Evolutionary conservation across 2,329 filamentous ascomycete genomes (phyloP), one percentile per base, ranked within the genome.

Genomic region (Xylaria sp.): DNA sequence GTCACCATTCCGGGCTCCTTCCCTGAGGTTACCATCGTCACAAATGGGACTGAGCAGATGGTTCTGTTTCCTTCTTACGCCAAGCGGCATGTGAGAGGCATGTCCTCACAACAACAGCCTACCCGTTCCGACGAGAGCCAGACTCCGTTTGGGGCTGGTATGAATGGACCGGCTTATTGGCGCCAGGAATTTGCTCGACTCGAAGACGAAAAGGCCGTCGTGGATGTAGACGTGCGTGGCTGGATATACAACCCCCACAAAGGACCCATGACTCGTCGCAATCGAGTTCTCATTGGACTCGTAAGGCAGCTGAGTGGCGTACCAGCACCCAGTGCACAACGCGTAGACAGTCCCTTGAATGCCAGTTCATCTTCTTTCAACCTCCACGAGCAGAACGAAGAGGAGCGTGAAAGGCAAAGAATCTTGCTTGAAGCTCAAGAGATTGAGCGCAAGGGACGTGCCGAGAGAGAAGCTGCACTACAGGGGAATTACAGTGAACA

Each of bases 31-130:
- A 84, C 88, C n/a, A 89, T 96, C 61, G 84, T 89, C 13, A 83
- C 86, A 9, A 87, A 86, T 62, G 92, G 91, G 10, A 84, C 91
- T 61, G 92, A 97, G 72, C 91, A 97, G 76, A 91, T 99, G 86
- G 85, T 99, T 8, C 73, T 99, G 23, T 99, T 99, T 67, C 94
- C 94, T 0, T 97, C 91, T 56, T 99, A 99, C 72, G 91, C 91
- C 7, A 86, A 92, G 70, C 81, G 81, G 62, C 88, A 95, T 72
- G 74, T 83, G 39, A 87, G 76, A 71, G 23, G 23, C 5, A 67
- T 64, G n/a, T 68, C 71, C 63, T 63, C 73, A 65, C 66, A 67
- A 44, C 61, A 68, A 44, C 61, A 68, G 16, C 70, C 65, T 37
- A 66, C 68, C 37, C 57, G 54, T 39, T 73, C 78, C 9, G 72